phyloP scores from a whole-genome alignment of 345 rosid species.

The Brassica cretica region DNA sequence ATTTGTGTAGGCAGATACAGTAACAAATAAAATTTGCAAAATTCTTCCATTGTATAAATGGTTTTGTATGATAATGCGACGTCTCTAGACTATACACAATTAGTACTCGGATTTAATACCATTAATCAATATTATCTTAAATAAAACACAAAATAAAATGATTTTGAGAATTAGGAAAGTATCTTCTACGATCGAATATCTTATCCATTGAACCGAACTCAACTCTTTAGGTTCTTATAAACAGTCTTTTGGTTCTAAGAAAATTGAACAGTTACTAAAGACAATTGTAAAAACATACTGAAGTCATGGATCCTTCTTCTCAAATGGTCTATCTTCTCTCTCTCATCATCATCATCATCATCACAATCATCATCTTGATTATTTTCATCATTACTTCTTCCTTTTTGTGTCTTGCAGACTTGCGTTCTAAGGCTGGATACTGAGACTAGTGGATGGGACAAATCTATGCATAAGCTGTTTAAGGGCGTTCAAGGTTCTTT shows the following conservation, averaged over 20 bases:
- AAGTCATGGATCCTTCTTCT: background rate
- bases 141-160: background rate
- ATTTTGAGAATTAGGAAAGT: background rate
- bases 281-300: background rate
- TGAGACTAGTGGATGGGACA: conserved; percentile 1
- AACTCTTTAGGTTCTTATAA: background rate
- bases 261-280: background rate
- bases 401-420: background rate
- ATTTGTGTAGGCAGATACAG: background rate
- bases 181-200: background rate
- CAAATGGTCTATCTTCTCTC: background rate
- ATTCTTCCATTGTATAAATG: background rate
- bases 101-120: background rate
- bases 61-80: background rate
- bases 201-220: background rate
- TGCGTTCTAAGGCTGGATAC: background rate
- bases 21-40: background rate
- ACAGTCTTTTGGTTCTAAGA: background rate
- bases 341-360: background rate
- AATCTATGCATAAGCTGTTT: background rate
- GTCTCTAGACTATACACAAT: background rate
- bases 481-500: background rate
- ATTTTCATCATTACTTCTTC: background rate
- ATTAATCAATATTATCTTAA: background rate
- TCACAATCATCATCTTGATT: background rate